Evolutionary conservation across 2,329 filamentous ascomycete genomes (phyloP).

Genomic region (Aspergillus melleus): DNA sequence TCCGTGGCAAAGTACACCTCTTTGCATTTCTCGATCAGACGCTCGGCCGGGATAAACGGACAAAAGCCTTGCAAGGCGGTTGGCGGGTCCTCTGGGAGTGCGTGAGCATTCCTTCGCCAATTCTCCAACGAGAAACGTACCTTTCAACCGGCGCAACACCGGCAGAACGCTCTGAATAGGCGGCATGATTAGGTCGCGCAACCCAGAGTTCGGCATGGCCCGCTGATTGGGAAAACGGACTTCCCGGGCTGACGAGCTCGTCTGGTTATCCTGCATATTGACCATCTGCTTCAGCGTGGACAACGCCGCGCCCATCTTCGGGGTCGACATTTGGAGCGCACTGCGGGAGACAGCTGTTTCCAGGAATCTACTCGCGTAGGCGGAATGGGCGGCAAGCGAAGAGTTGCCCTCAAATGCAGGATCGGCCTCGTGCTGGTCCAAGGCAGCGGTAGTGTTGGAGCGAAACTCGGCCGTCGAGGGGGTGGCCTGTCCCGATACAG

Average conservation of each 20-base stretch:
- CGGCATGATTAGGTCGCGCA: constrained; percentile 38
- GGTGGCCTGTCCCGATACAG: constrained; percentile 13
- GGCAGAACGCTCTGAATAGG: constrained; percentile 35
- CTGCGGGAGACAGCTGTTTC: constrained; percentile 42
- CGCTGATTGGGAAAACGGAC: constrained; percentile 29
- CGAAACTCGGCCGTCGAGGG: constrained; percentile 12
- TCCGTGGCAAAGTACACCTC: constrained; percentile 46
- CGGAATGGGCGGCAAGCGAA: constrained; percentile 50
- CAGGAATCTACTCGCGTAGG: constrained; percentile 46
- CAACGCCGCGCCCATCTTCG: constrained; percentile 40
- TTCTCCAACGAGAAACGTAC: constrained; percentile 17
- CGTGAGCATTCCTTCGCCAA: not conserved
- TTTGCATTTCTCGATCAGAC: constrained; percentile 42
- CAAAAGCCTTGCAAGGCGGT: constrained; percentile 28
- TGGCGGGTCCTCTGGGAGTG: constrained; percentile 21
- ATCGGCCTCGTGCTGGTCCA: constrained; percentile 30
- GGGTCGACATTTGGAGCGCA: constrained; percentile 35
- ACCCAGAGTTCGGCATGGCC: constrained; percentile 23
- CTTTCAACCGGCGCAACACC: constrained; percentile 35
- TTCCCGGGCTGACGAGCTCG: constrained; percentile 22
- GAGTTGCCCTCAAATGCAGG: constrained; percentile 51
- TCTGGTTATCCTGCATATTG: constrained; percentile 35
- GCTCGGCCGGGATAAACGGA: constrained; percentile 34
- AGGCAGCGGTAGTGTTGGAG: constrained; percentile 21
- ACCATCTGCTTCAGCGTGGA: constrained; percentile 41